These are phyloP conservation scores for Alectoria sarmentosa DNA, from an alignment of 495 filamentous ascomycete species.

Conservation along the genomic window DNA sequence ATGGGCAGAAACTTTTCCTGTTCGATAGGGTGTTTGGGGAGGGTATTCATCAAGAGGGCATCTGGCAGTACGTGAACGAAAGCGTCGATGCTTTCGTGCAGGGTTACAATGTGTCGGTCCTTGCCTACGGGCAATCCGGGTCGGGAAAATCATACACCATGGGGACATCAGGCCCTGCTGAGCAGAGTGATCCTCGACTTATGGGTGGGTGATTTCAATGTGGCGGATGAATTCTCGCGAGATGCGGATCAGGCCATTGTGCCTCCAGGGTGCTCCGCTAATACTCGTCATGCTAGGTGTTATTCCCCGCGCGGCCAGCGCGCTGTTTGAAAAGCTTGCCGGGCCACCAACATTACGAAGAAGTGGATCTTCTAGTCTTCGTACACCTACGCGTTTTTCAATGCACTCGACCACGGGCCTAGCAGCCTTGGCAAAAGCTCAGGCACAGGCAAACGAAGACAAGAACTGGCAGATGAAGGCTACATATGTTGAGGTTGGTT, in stretches of 20 bases:
- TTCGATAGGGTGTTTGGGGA: slow-evolving; percentile 93
- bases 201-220: slow-evolving; percentile 63
- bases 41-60: slow-evolving; percentile 74
- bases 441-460: slow-evolving; percentile 37
- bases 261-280: slow-evolving; percentile 4
- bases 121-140: slow-evolving; percentile 98
- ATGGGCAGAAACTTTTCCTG: slow-evolving; percentile 89
- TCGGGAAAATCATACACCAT: slow-evolving; percentile 99
- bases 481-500: slow-evolving; percentile 81
- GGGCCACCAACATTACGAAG: slow-evolving; percentile 47
- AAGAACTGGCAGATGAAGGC: slow-evolving; percentile 92
- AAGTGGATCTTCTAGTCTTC: slow-evolving; percentile 67
- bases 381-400: slow-evolving; percentile 78
- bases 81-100: slow-evolving; percentile 87
- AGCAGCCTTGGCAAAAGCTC: slow-evolving; percentile 43
- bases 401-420: slow-evolving; percentile 44
- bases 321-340: slow-evolving; percentile 83
- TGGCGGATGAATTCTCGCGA: neutral
- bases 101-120: slow-evolving; percentile 97
- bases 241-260: slow-evolving; percentile 1
- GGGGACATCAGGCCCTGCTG: slow-evolving; percentile 85
- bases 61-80: slow-evolving; percentile 93
- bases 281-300: slow-evolving; percentile 53
- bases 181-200: slow-evolving; percentile 63
- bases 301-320: slow-evolving; percentile 81